Percentiles rank a stretch among this genome's conserved stretches.
Conservation (phyloP, 2,329 filamentous ascomycete species). For the Lasiodiplodia gonubiensis region DNA sequence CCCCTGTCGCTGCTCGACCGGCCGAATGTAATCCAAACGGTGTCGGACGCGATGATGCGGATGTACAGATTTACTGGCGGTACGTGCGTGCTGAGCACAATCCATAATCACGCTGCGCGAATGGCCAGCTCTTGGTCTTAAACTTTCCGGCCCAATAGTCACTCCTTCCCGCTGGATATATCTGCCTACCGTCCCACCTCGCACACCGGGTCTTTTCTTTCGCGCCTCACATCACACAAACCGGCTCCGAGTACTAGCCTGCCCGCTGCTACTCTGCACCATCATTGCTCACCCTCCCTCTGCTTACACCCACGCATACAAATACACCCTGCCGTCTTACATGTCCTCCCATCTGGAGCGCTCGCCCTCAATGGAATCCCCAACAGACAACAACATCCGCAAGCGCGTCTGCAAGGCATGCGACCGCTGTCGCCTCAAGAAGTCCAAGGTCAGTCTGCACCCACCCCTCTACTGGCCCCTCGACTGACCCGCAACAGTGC, state of each 20-base stretch:
- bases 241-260: conserved; percentile 43
- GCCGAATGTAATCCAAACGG: conserved; percentile 30
- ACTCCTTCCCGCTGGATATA: conserved; percentile 26
- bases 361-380: conserved; percentile 45
- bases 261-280: conserved; percentile 6
- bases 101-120: conserved; percentile 28
- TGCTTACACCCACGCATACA: neutral
- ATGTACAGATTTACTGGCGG: conserved; percentile 29
- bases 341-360: conserved; percentile 33
- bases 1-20: conserved; percentile 27
- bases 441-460: conserved; percentile 62
- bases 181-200: conserved; percentile 26
- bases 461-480: conserved; percentile 27
- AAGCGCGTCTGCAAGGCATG: conserved; percentile 72
- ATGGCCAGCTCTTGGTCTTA: conserved; percentile 28
- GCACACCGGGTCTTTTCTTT: conserved; percentile 10
- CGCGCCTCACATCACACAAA: conserved; percentile 17
- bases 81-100: conserved; percentile 30
- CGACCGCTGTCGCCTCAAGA: conserved; percentile 69
- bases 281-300: conserved; percentile 6
- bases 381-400: conserved; percentile 54
- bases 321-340: neutral
- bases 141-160: conserved; percentile 29
- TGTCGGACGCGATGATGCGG: conserved; percentile 28
- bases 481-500: conserved; percentile 51